Evolutionary conservation across 2,329 filamentous ascomycete species (phyloP), one percentile per base, ranked within the genome.

Genomic region (Fusarium brachygibbosum): DNA sequence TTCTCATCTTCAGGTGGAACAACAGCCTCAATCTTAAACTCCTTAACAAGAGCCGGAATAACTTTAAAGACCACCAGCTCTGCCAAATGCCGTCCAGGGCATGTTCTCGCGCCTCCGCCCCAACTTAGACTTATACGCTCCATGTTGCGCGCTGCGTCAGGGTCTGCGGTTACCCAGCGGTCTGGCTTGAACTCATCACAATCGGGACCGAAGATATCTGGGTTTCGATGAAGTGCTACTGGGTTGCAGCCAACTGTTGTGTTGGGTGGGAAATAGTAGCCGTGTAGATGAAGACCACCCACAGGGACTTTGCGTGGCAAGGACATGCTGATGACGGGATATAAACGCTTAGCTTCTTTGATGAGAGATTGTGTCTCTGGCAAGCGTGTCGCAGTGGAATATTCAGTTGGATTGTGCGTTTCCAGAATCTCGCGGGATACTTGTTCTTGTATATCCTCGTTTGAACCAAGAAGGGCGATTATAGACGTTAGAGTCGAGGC

Each of bases 161-260:
- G 49, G 0, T 76, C 76, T 12, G 74, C 76, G 3, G 66, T 68
- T 2, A 86, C 74, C 85, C 87, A 88, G 10, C 87, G 80, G 2
- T 79, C 77, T 0, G 86, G 85, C 1, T 76, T 72, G 66, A 83
- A 88, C 0, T 63, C 59, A 1, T 81, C 78, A 0, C 85, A 79
- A 28, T 85, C 80, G 0, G 69, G 28, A 0, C 87, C 87, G 52
- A 86, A 87, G 9, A 88, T 79, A 1, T 81, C 79, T 9, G 71
- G 58, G 58, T 85, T 86, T 4, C 82, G 80, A 57, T 88, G 87
- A 25, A 89, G 70, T 0, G 82, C 79, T 1, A 83, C 78, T 0
- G 86, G 83, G 44, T 81, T 85, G 69, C 85, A 87, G 3, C 85
- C 83, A 1, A 88, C 82, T 0, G 80, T 82, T 1, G 83, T 84